phyloP scores from a whole-genome alignment of 257 asterid species.

The Solanum pimpinellifolium region DNA sequence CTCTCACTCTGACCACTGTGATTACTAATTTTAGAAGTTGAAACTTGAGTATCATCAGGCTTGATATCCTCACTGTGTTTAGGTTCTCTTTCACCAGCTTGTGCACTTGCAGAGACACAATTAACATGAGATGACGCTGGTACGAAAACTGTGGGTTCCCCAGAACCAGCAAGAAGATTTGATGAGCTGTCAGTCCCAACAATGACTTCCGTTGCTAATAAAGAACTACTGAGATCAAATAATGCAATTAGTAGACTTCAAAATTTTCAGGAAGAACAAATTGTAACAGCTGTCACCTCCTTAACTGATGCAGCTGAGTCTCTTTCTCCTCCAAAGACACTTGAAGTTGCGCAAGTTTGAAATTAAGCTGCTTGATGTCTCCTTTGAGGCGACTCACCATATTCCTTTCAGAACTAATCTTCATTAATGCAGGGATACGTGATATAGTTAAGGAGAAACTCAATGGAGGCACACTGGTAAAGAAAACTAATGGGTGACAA shows the following conservation, averaged over 20 bases:
- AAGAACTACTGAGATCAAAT: constrained; percentile 27
- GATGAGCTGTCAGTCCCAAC: constrained; percentile 14
- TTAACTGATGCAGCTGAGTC: constrained; percentile 30
- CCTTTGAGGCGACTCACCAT: constrained; percentile 58
- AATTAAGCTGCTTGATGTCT: constrained; percentile 69
- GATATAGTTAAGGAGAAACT: constrained; percentile 60
- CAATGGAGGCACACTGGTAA: neutral
- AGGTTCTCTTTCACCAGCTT: constrained; percentile 21
- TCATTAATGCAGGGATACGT: constrained; percentile 93
- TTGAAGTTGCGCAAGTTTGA: constrained; percentile 62
- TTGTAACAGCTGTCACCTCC: constrained; percentile 36
- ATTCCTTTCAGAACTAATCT: constrained; percentile 77
- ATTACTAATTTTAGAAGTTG: constrained; percentile 14
- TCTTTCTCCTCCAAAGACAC: constrained; percentile 67
- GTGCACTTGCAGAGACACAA: constrained; percentile 21
- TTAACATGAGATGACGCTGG: constrained; percentile 15
- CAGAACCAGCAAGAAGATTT: constrained; percentile 6
- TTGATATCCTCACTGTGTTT: constrained; percentile 17
- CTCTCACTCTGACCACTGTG: constrained; percentile 26
- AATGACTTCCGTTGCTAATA: neutral
- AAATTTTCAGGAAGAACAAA: neutral
- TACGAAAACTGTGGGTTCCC: constrained; percentile 27
- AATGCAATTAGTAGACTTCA: constrained; percentile 5
- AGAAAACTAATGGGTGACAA: neutral
- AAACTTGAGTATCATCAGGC: constrained; percentile 22